phyloP scores from a whole-genome alignment of 2,329 filamentous ascomycete genomes.

The Colletotrichum kahawae region DNA sequence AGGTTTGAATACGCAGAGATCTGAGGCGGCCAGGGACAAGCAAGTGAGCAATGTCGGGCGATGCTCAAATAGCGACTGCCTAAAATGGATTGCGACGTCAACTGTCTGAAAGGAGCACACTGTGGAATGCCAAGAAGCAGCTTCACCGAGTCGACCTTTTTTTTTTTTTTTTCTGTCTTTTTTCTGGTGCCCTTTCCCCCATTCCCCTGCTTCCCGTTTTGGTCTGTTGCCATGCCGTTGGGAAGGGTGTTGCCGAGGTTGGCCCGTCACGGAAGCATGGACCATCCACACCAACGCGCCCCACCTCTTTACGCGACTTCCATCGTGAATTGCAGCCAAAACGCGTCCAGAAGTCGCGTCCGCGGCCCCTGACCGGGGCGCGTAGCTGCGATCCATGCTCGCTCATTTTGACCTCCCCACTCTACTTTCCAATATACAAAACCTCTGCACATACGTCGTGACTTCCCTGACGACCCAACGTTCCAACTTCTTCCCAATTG shows the following conservation, averaged over 20 bases:
- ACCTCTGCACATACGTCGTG: constrained; percentile 10
- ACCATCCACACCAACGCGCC: not conserved
- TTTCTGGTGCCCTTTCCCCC: not conserved
- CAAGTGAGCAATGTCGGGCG: not conserved
- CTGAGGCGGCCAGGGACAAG: not conserved
- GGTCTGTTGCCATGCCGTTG: not conserved
- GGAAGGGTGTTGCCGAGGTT: not conserved
- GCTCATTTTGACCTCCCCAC: constrained; percentile 16
- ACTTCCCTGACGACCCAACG: not conserved
- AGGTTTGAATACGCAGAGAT: not conserved
- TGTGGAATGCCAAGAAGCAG: not conserved
- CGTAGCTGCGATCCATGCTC: constrained; percentile 10
- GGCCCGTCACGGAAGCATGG: constrained; percentile 2
- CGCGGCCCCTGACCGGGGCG: constrained; percentile 7
- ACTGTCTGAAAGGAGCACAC: not conserved
- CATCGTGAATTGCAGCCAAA: constrained; percentile 4
- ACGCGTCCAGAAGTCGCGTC: constrained; percentile 18
- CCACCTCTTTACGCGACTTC: constrained; percentile 20
- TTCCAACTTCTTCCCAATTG: not conserved
- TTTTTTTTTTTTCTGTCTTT: not conserved
- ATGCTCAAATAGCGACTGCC: not conserved
- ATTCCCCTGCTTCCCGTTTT: not conserved
- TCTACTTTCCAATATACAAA: constrained; percentile 18
- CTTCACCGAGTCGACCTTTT: not conserved
- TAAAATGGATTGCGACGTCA: not conserved